These are phyloP conservation scores for Nannochloris sp. DNA, from an alignment of 139 green algal genomes.

Conservation along the genomic window DNA sequence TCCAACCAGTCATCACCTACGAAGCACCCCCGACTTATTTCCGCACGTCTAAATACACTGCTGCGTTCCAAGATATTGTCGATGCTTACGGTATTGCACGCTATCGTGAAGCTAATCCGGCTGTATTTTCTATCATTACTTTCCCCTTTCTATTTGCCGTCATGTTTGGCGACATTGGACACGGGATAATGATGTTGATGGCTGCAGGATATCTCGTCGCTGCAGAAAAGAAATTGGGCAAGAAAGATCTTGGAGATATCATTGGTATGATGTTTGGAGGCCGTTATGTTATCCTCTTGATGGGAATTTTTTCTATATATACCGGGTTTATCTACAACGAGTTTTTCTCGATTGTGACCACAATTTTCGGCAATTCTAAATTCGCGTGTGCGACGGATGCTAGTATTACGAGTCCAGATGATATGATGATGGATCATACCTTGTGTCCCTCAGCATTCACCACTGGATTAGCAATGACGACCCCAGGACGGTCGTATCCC, in stretches of 20 bases:
- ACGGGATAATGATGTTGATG: conserved; percentile 83
- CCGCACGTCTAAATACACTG: conserved; percentile 82
- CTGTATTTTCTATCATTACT: conserved; percentile 93
- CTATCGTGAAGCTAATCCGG: conserved; percentile 93
- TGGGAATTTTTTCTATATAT: conserved; percentile 96
- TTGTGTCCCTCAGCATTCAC: conserved; percentile 37
- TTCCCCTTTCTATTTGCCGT: conserved; percentile 99
- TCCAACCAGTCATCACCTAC: conserved; percentile 79
- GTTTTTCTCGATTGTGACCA: conserved; percentile 92
- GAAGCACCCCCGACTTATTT: conserved; percentile 92
- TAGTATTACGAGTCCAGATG: conserved; percentile 19
- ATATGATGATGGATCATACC: conserved; percentile 30
- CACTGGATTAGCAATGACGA: conserved; percentile 32
- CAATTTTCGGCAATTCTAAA: conserved; percentile 61
- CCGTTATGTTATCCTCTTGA: conserved; percentile 94
- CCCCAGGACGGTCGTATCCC: conserved; percentile 45
- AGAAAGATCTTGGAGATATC: conserved; percentile 79
- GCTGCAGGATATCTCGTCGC: conserved; percentile 68
- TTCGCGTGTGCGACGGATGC: conserved; percentile 34
- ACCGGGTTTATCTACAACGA: conserved; percentile 97
- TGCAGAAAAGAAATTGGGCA: conserved; percentile 71
- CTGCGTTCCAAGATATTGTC: conserved; percentile 92
- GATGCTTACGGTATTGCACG: conserved; percentile 92
- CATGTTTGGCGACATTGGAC: conserved; percentile 98
- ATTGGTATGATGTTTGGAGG: conserved; percentile 86